Evolutionary conservation across 805 yeast species (phyloP).

Genomic region (Naumovozyma baii): DNA sequence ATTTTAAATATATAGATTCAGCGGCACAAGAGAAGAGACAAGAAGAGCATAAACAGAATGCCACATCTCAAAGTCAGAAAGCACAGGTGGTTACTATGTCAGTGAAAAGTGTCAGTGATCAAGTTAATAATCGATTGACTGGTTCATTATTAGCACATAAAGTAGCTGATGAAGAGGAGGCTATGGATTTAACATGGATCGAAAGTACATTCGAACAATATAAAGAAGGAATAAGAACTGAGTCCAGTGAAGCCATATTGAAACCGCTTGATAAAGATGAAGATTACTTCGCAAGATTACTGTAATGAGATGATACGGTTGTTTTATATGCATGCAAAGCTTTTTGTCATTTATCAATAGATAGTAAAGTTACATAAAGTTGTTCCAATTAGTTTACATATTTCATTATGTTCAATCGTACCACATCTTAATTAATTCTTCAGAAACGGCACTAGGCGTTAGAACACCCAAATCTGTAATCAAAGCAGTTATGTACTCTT

Average conservation of each 20-base stretch:
- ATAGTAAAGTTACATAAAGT: not conserved
- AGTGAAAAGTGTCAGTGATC: conserved; percentile 51
- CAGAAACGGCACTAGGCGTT: conserved; percentile 97
- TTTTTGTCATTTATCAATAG: not conserved
- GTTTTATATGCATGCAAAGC: no score
- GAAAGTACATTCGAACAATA: conserved; percentile 31
- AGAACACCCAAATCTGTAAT: conserved; percentile 94
- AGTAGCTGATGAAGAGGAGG: conserved; percentile 51
- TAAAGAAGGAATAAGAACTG: conserved; percentile 16
- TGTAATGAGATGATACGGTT: no score
- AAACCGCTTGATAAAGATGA: conserved; percentile 18
- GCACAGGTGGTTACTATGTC: conserved; percentile 69
- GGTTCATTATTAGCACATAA: conserved; percentile 63
- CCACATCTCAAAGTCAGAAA: conserved; percentile 30
- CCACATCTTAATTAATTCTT: conserved; percentile 96
- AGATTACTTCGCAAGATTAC: conserved; percentile 20
- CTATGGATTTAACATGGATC: conserved; percentile 36
- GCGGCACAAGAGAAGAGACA: conserved; percentile 38
- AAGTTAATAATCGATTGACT: conserved; percentile 49
- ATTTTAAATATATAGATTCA: conserved; percentile 69
- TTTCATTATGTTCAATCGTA: conserved; percentile 47
- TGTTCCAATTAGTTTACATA: not conserved
- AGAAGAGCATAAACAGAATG: conserved; percentile 34
- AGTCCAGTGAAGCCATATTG: conserved; percentile 17
- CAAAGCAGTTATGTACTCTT: conserved; percentile 87